Evolutionary conservation across 1,284 basidiomycete species (phyloP), one percentile per base, ranked within the genome.

Genomic region (Ceratobasidium sp.): DNA sequence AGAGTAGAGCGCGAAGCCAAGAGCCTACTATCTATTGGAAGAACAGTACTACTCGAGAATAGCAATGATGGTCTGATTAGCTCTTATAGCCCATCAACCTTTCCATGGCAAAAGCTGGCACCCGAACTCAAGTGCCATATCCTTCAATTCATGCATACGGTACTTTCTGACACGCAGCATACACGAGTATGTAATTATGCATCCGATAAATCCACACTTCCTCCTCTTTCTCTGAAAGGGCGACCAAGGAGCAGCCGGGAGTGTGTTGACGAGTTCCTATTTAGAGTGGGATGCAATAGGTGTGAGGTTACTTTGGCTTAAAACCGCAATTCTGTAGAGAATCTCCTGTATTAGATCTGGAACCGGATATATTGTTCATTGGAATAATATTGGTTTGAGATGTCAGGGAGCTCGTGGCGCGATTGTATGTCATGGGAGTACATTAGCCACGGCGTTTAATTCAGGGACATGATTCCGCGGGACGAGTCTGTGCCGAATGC

Each of bases 381-480:
- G n/a, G n/a, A n/a, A n/a, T n/a, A n/a, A n/a, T n/a, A n/a, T n/a
- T n/a, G n/a, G n/a, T n/a, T n/a, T n/a, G n/a, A n/a, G n/a, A n/a
- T n/a, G n/a, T n/a, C n/a, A n/a, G n/a, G n/a, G n/a, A n/a, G n/a
- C n/a, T 43, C 16, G 41, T 41, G 21, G 58, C 21, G 21, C n/a
- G n/a, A n/a, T n/a, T n/a, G n/a, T n/a, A n/a, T n/a, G n/a, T n/a
- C n/a, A n/a, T n/a, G n/a, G n/a, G n/a, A n/a, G n/a, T n/a, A 23
- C n/a, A 21, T 57, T 52, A 71, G 70, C 58, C 48, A 61, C 70
- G 70, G 70, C 70, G 70, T 62, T 71, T 71, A 71, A 36, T 28
- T 71, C 70, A 71, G 70, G 70, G 70, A 71, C 34, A 60, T 39
- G 48, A 34, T 60, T 71, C 70, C 70, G 58, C 58, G 70, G 70